Evolutionary conservation across 1,139 yeast genomes (phyloP).

Genomic region (Hyphopichia wangnamkhiaoensis): DNA sequence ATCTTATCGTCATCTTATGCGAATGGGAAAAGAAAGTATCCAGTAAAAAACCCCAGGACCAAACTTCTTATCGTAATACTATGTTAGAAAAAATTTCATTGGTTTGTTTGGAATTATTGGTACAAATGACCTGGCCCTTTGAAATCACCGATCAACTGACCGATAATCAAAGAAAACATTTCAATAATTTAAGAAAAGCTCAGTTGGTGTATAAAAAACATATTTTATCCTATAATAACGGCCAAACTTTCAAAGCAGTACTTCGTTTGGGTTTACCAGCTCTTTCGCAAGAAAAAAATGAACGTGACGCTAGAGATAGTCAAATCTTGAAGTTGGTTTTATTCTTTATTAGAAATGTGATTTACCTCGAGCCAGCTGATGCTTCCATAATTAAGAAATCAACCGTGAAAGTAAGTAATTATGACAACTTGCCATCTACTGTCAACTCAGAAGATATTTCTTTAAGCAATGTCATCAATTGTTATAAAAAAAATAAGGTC

Average conservation of each 20-base stretch:
- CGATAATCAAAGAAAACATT: slow-evolving; percentile 57
- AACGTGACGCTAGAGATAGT: slow-evolving; percentile 71
- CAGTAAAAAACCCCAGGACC: slow-evolving; percentile 24
- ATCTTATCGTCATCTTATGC: slow-evolving; percentile 71
- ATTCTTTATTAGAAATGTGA: slow-evolving; percentile 71
- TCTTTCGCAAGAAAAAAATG: slow-evolving; percentile 51
- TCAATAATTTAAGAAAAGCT: slow-evolving; percentile 61
- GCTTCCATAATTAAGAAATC: slow-evolving; percentile 33
- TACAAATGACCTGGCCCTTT: slow-evolving; percentile 85
- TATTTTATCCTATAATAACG: slow-evolving; percentile 57
- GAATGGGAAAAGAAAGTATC: slow-evolving; percentile 62
- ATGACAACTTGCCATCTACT: slow-evolving; percentile 54
- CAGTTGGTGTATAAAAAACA: slow-evolving; percentile 74
- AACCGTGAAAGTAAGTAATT: slow-evolving; percentile 13
- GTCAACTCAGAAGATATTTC: slow-evolving; percentile 69
- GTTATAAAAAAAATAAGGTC: slow-evolving; percentile 69
- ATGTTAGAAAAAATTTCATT: slow-evolving; percentile 62
- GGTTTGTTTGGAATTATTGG: slow-evolving; percentile 75
- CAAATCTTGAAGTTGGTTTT: slow-evolving; percentile 72
- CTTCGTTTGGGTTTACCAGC: slow-evolving; percentile 71
- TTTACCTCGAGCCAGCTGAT: slow-evolving; percentile 72
- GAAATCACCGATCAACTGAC: slow-evolving; percentile 47
- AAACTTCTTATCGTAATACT: slow-evolving; percentile 20
- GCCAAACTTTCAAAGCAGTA: slow-evolving; percentile 67
- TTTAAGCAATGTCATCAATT: slow-evolving; percentile 54